Evolutionary conservation across 768 basidiomycete genomes (phyloP).

Genomic region (Tulasnella sp.): DNA sequence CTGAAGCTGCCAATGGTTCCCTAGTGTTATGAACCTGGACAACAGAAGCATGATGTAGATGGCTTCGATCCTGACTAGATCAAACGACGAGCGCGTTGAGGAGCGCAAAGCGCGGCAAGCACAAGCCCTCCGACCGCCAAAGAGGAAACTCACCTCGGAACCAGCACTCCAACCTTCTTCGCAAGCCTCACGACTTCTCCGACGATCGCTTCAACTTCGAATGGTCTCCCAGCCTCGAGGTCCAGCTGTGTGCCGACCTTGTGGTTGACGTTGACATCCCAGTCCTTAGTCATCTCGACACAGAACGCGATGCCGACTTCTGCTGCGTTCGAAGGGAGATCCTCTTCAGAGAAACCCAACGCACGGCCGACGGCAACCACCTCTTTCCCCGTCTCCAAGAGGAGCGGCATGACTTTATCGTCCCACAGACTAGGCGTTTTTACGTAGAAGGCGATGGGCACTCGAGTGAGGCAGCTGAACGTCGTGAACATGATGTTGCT

Average conservation of each 20-base stretch:
- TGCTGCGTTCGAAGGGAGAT: background rate
- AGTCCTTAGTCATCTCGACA: too few relatives aligned
- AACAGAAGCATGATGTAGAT: too few relatives aligned
- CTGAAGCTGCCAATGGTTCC: too few relatives aligned
- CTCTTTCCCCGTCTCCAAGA: background rate
- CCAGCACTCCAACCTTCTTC: background rate
- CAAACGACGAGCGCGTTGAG: too few relatives aligned
- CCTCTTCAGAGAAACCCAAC: background rate
- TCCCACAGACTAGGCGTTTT: slow-evolving; percentile 31
- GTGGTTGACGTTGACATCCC: background rate
- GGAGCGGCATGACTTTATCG: background rate
- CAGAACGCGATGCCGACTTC: background rate
- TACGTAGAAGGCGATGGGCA: slow-evolving; percentile 38
- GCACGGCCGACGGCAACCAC: background rate
- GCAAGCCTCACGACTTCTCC: slow-evolving; percentile 8
- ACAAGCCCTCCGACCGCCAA: too few relatives aligned
- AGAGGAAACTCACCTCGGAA: slow-evolving; percentile 8
- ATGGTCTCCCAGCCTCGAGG: slow-evolving; percentile 5
- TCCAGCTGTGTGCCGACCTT: slow-evolving; percentile 8
- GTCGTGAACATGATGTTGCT: slow-evolving; percentile 44
- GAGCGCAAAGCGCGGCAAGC: too few relatives aligned
- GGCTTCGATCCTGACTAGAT: too few relatives aligned
- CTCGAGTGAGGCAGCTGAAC: slow-evolving; percentile 40
- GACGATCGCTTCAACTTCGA: slow-evolving; percentile 13
- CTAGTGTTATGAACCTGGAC: too few relatives aligned